phyloP scores from a whole-genome alignment of 2,329 filamentous ascomycete species.

The Nigrospora oryzae region DNA sequence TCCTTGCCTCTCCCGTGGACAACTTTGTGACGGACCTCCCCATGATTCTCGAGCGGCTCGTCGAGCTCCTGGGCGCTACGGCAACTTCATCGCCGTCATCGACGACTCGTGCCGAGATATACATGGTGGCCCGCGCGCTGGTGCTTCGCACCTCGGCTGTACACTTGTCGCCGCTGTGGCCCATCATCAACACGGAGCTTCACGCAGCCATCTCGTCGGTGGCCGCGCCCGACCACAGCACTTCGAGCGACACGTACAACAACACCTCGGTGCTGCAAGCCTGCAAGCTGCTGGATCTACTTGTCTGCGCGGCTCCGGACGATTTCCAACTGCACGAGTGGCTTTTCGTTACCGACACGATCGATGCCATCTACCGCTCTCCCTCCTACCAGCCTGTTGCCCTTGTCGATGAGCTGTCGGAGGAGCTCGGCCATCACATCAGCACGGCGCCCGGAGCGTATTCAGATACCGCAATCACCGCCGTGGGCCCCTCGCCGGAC shows the following conservation, averaged over 20 bases:
- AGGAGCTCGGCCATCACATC: constrained; percentile 46
- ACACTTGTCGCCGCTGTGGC: constrained; percentile 82
- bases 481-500: not conserved
- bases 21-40: constrained; percentile 71
- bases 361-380: constrained; percentile 86
- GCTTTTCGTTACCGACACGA: constrained; percentile 95
- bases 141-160: constrained; percentile 70
- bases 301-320: constrained; percentile 82
- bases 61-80: constrained; percentile 78
- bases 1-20: constrained; percentile 70
- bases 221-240: constrained; percentile 55
- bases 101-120: constrained; percentile 78
- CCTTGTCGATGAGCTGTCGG: constrained; percentile 76
- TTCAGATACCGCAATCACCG: constrained; percentile 23
- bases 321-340: constrained; percentile 98
- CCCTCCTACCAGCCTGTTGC: constrained; percentile 60
- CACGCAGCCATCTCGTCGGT: constrained; percentile 72
- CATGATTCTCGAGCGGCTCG: constrained; percentile 69
- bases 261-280: constrained; percentile 76
- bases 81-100: constrained; percentile 87
- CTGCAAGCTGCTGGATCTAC: constrained; percentile 83
- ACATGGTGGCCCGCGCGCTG: constrained; percentile 77
- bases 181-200: constrained; percentile 78
- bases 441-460: constrained; percentile 1
- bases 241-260: constrained; percentile 63